Percentiles rank a stretch among this genome's conserved stretches.
Evolutionary conservation across 1,139 yeast genomes (phyloP).

Genomic region (Arxiozyma bovina): DNA sequence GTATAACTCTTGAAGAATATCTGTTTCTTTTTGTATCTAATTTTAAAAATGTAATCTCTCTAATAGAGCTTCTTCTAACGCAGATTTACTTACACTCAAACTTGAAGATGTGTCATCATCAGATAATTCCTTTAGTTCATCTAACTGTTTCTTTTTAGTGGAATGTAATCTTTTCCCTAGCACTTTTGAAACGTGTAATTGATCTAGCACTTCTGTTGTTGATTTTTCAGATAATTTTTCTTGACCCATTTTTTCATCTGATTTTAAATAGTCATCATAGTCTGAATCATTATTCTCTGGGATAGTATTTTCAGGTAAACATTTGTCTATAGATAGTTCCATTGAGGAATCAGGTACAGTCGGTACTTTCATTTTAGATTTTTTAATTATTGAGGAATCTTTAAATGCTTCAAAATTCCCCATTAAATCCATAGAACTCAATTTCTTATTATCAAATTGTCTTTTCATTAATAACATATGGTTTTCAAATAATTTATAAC

Average conservation of each 20-base stretch:
- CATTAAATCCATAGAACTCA: not conserved
- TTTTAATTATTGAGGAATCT: not conserved
- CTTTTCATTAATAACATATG: slow-evolving; percentile 23
- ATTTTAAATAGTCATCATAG: not conserved
- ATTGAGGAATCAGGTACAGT: not conserved
- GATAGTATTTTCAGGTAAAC: not conserved
- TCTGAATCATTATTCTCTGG: not conserved
- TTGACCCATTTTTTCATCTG: not conserved
- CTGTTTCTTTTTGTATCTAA: too few relatives aligned
- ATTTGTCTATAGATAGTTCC: not conserved
- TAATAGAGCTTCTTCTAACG: slow-evolving; percentile 38
- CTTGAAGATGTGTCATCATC: slow-evolving; percentile 24
- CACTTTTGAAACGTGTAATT: slow-evolving; percentile 23
- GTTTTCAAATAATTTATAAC: slow-evolving; percentile 23
- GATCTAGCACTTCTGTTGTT: slow-evolving; percentile 15
- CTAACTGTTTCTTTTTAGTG: not conserved
- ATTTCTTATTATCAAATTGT: slow-evolving; percentile 15
- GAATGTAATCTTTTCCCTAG: slow-evolving; percentile 2
- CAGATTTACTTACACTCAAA: slow-evolving; percentile 38
- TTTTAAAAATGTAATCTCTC: slow-evolving; percentile 26
- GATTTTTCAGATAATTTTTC: not conserved
- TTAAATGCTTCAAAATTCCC: not conserved
- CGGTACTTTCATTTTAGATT: not conserved
- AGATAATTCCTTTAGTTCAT: slow-evolving; percentile 7
- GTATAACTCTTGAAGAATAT: not conserved